Evolutionary conservation across 108 stramenopile species (phyloP), one percentile per base, ranked within the genome.

Genomic region (Fragilaria radians): DNA sequence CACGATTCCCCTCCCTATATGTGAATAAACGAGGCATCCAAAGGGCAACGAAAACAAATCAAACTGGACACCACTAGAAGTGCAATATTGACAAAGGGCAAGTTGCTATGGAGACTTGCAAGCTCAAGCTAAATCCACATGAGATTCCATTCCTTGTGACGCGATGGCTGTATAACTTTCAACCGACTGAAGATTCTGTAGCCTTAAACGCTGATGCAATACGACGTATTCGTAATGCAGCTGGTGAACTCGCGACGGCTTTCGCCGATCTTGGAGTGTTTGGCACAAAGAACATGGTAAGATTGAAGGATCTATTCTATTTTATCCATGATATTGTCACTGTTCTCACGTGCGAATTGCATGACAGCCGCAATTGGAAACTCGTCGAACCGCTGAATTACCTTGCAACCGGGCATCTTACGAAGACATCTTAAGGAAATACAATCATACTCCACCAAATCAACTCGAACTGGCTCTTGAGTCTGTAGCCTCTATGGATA

Each of bases 121-220:
- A n/a, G n/a, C n/a, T n/a, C n/a, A 42, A 42, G 14, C 11, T 42
- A 7, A 42, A 42, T 42, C 63, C 72, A 50, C 52, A 67, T 2
- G 89, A 76, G 17, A 56, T 85, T 21, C 89, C 90, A 17, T 91
- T 91, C 61, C 59, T 91, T 46, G 83, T 91, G 2, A 91, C 86
- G 9, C 79, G 85, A 59, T 91, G 85, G 85, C 54, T 91, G 48
- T 68, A 73, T 31, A 74, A 86, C 47, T 85, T 72, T 61, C 67
- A 62, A 57, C 36, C 36, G n/a, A 28, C 18, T 57, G 21, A 46
- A 21, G 28, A 26, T 19, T 49, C 59, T 45, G 27, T 29, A 3
- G 46, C 52, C 19, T 32, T 68, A 46, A 60, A 59, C 17, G 46
- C 69, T 9, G 75, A 76, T 22, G 81, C 83, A 21, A 3, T 79